phyloP scores from a whole-genome alignment of 768 basidiomycete genomes.

The Lactarius vividus region DNA sequence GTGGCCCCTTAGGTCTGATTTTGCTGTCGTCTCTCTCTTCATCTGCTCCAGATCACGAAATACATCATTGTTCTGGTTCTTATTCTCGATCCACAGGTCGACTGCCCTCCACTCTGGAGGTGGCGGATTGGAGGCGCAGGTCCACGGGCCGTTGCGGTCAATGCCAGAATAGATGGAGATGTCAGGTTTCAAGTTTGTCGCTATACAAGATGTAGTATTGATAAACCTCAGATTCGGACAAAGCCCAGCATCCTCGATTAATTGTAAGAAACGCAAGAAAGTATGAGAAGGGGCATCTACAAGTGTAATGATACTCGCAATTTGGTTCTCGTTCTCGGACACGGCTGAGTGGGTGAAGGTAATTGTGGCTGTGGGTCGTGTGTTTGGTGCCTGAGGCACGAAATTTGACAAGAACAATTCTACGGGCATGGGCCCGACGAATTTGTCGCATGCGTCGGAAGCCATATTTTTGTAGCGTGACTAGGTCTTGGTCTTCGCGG shows the following conservation, averaged over 20 bases:
- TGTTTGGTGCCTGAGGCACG: background rate
- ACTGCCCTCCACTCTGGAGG: background rate
- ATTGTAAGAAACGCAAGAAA: background rate
- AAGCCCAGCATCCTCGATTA: background rate
- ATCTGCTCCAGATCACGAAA: too few relatives aligned
- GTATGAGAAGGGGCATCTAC: too few relatives aligned
- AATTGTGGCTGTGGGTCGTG: background rate
- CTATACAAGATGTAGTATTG: background rate
- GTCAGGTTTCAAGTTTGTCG: conserved; percentile 1
- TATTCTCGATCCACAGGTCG: conserved; percentile 7
- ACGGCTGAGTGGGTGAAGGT: background rate
- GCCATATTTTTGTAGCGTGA: conserved; percentile 5
- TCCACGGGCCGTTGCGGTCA: background rate
- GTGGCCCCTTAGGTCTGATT: too few relatives aligned
- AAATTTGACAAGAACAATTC: background rate
- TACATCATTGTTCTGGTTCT: background rate
- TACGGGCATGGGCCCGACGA: conserved; percentile 12
- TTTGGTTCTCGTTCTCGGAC: background rate
- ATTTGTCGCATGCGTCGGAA: conserved; percentile 3
- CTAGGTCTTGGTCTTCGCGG: background rate
- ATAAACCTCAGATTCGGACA: background rate
- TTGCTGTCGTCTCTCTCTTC: too few relatives aligned
- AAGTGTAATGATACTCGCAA: background rate
- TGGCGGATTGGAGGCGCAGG: too few relatives aligned
- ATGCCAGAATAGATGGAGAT: conserved; percentile 3